These are phyloP conservation scores for Rhipidocladum racemiflorum DNA, from an alignment of 176 grass and related monocot genomes.

Conservation along the genomic window DNA sequence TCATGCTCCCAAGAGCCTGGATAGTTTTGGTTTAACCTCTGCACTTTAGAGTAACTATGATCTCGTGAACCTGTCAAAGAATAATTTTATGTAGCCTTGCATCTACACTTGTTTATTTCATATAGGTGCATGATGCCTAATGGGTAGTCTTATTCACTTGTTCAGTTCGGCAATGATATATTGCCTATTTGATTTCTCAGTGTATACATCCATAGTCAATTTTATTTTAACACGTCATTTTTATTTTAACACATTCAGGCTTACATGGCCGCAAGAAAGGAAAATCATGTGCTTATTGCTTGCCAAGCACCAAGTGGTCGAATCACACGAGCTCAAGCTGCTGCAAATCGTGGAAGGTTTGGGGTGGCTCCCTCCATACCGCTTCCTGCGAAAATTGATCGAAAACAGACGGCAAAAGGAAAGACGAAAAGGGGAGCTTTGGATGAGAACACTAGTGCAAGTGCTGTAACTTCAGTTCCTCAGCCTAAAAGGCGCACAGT, in stretches of 20 bases:
- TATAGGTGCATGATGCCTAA: background rate
- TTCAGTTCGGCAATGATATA: conserved; percentile 4
- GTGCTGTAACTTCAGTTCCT: conserved; percentile 29
- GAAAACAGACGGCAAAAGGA: conserved; percentile 21
- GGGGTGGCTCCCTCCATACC: conserved; percentile 25
- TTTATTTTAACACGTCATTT: background rate
- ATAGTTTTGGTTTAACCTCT: conserved; percentile 1
- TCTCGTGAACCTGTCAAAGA: background rate
- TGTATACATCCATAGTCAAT: background rate
- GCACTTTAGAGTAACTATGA: background rate
- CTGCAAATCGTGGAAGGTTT: conserved; percentile 31
- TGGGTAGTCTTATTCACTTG: background rate
- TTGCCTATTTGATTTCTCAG: background rate
- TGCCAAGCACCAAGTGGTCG: conserved; percentile 35
- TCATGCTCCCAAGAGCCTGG: background rate
- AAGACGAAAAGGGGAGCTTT: conserved; percentile 45
- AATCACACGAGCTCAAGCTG: conserved; percentile 55
- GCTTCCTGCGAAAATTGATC: conserved; percentile 15
- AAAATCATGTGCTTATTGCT: conserved; percentile 17
- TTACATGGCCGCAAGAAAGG: conserved; percentile 55
- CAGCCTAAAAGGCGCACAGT: conserved; percentile 46
- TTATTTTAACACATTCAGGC: conserved; percentile 11
- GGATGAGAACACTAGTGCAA: conserved; percentile 43
- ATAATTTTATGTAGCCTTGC: background rate
- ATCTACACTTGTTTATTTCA: conserved; percentile 14